phyloP scores from a whole-genome alignment of 2,329 filamentous ascomycete species.

The Aspergillus sclerotialis region DNA sequence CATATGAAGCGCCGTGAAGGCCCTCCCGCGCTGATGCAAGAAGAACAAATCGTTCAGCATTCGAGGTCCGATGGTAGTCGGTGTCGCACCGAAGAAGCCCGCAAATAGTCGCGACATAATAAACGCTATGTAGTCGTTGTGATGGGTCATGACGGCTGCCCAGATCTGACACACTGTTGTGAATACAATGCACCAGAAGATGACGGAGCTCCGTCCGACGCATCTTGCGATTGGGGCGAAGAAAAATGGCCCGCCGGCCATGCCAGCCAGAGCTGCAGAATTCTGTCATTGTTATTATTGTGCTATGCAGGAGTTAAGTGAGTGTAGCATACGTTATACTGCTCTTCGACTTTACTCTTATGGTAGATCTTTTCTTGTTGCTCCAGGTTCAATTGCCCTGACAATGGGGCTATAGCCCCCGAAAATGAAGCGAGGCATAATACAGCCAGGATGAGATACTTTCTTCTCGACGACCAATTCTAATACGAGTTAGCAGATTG shows the following conservation, averaged over 20 bases:
- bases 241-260: conserved; percentile 33
- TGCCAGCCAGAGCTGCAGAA: conserved; percentile 32
- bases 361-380: conserved; percentile 30
- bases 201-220: conserved; percentile 31
- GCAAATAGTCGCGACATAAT: conserved; percentile 33
- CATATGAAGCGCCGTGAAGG: conserved; percentile 32
- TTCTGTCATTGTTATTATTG: conserved; percentile 18
- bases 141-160: conserved; percentile 30
- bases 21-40: conserved; percentile 36
- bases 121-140: conserved; percentile 29
- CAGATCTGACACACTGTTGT: conserved; percentile 31
- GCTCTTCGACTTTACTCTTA: conserved; percentile 24
- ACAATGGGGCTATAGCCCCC: conserved; percentile 27
- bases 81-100: conserved; percentile 35
- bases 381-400: conserved; percentile 28
- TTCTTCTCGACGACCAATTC: conserved; percentile 29
- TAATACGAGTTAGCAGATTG: conserved; percentile 5
- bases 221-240: conserved; percentile 30
- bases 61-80: conserved; percentile 32
- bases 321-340: conserved; percentile 22
- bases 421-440: conserved; percentile 32
- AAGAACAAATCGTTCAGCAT: conserved; percentile 40
- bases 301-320: neutral
- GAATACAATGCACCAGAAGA: conserved; percentile 34
- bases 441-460: conserved; percentile 23